phyloP scores from a whole-genome alignment of 2,329 filamentous ascomycete genomes.

The Fusarium goolgardi region DNA sequence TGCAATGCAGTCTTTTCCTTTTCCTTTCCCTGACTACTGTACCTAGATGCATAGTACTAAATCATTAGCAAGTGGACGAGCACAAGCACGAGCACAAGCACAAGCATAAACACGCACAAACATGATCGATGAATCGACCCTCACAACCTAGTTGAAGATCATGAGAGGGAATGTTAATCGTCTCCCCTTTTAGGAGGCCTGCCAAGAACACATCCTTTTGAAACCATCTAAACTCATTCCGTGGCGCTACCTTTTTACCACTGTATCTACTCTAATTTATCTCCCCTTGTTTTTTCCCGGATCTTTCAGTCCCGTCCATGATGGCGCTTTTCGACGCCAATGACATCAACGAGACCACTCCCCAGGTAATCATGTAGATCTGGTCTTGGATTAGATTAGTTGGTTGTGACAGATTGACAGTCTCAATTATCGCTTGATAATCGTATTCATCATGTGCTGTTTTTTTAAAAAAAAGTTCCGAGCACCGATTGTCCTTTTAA shows the following conservation, averaged over 20 bases:
- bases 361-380: slow-evolving; percentile 20
- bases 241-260: slow-evolving; percentile 29
- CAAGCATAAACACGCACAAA: background rate
- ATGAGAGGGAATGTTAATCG: slow-evolving; percentile 38
- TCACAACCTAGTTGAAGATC: slow-evolving; percentile 25
- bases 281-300: slow-evolving; percentile 11
- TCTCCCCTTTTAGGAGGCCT: slow-evolving; percentile 19
- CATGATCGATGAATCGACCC: slow-evolving; percentile 36
- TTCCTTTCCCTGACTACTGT: background rate
- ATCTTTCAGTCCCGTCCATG: slow-evolving; percentile 18
- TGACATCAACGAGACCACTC: slow-evolving; percentile 34
- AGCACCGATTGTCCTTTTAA: background rate
- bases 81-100: background rate
- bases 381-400: background rate
- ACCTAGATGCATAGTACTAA: too few relatives aligned
- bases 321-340: slow-evolving; percentile 30
- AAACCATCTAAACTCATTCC: slow-evolving; percentile 16
- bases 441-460: slow-evolving; percentile 8
- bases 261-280: background rate
- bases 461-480: background rate
- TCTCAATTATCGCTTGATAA: slow-evolving; percentile 19
- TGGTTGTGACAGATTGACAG: background rate
- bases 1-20: background rate
- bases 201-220: slow-evolving; percentile 25
- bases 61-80: background rate